Base-by-base conservation (phyloP, 108 stramenopile species). In the Cylindrotheca fusiformis region DNA sequence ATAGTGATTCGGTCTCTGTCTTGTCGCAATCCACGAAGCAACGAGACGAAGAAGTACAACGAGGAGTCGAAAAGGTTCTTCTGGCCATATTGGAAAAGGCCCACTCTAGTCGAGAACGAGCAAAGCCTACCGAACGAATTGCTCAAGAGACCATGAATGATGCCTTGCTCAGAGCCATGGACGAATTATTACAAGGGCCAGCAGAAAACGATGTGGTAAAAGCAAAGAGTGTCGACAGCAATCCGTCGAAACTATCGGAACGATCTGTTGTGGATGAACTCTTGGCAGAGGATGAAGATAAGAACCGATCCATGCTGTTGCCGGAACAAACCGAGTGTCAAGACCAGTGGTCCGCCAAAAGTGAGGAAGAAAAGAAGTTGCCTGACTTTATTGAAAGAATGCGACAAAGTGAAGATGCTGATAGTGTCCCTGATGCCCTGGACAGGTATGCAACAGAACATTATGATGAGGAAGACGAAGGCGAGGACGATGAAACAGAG, bases 11-110 rank as follows among this genome's bases (percentile, higher is more conserved):
- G 0, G 45, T 61, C 14, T 72, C 71, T 1, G 63, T 63, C 23
- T 26, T 74, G 49, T 62, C 65, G n/a, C 72, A 67, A 24, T 61
- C 64, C 19, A 59, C 65, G 45, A 54, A 61, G 30, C 67, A 58
- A n/a, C 45, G 52, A 0, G 77, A 83, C 23, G 63, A 69, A 55
- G 66, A 71, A 41, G 70, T 83, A 28, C 76, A 83, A 53, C 54
- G 58, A 48, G 74, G 81, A 21, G 81, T 83, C 10, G 81, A 83
- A 68, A 54, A 60, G 22, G 76, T 83, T 2, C 30, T 83, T 53
- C 27, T 78, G 47, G 81, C 77, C 20, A 77, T 83, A 48, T 65
- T 83, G 41, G 74, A 83, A 60, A 57, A 72, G 48, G 78, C 77
- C 28, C 52, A 67, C 56, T 65, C 63, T 32, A 65, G 59, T 20